Conservation (phyloP, 2,329 filamentous ascomycete genomes). For the Orbilia javanica region DNA sequence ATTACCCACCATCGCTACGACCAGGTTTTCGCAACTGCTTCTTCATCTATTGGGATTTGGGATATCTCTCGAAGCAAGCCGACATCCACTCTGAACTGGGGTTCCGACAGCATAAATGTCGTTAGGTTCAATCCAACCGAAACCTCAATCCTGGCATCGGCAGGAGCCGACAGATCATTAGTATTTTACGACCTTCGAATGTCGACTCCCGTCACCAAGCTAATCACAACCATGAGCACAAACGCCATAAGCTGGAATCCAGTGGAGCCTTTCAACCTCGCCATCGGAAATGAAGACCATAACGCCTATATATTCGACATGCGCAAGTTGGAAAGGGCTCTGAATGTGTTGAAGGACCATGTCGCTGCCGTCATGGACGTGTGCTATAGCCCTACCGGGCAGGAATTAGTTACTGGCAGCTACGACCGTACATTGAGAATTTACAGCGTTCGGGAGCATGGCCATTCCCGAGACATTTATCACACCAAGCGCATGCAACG, state of each 20-base stretch:
- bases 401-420: slow-evolving; percentile 89
- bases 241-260: slow-evolving; percentile 94
- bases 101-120: slow-evolving; percentile 82
- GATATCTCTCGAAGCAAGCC: slow-evolving; percentile 89
- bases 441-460: slow-evolving; percentile 60
- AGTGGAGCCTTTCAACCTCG: slow-evolving; percentile 96
- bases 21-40: slow-evolving; percentile 81
- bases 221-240: slow-evolving; percentile 82
- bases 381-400: slow-evolving; percentile 92
- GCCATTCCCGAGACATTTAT: slow-evolving; percentile 80
- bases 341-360: slow-evolving; percentile 91
- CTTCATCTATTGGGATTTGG: slow-evolving; percentile 86
- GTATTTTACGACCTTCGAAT: slow-evolving; percentile 94
- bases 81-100: slow-evolving; percentile 72
- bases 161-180: slow-evolving; percentile 85
- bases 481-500: slow-evolving; percentile 97
- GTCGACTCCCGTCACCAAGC: slow-evolving; percentile 82
- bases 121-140: slow-evolving; percentile 94
- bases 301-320: slow-evolving; percentile 95
- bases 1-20: slow-evolving; percentile 84
- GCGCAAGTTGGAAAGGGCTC: slow-evolving; percentile 85
- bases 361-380: slow-evolving; percentile 96
- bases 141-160: slow-evolving; percentile 88
- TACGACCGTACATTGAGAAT: slow-evolving; percentile 86
- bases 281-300: slow-evolving; percentile 93